Evolutionary conservation across 305 asterid genomes (phyloP), one percentile per base, ranked within the genome.

Genomic region (Fraxinus nigra): DNA sequence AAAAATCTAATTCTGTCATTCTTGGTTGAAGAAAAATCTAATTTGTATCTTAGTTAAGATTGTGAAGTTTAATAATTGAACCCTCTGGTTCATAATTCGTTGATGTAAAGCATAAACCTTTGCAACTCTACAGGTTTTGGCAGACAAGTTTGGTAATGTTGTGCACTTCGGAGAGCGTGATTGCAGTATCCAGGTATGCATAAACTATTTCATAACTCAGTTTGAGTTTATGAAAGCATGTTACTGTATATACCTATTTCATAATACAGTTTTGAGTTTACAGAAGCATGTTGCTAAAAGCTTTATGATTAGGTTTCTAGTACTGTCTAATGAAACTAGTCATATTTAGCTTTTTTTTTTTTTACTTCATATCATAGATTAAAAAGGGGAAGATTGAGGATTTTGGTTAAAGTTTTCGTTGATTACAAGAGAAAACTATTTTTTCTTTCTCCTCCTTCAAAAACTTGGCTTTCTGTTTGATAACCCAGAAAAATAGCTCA

Each of bases 91-190:
- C 51, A 79, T 22, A 70, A 3, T 24, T 18, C 79, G n/a, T 78
- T 24, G 37, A 81, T 67, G 48, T 78, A 40, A 37, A 37, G 37
- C 82, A 48, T 48, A 24, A 22, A 76, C 84, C 51, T 63, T 61
- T 81, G 67, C 70, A 56, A 35, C 78, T 76, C 34, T 81, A 78
- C 89, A 95, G 99, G 97, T 95, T 86, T 84, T 95, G 90, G 98
- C 99, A 20, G 99, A 95, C 86, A 95, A 94, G 80, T 91, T 72
- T 79, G 97, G 97, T 34, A 94, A 95, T 78, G 99, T 94, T 65
- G 91, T 95, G 80, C 99, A 95, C 94, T 95, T 94, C 84, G 99
- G 99, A 81, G 99, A 95, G 90, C 99, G 99, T 88, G 99, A 94
- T 90, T 95, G 99, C 82, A 95, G 99, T 86, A 95, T 95, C 86